Evolutionary conservation across 1,284 basidiomycete genomes (phyloP), one percentile per base, ranked within the genome.

Genomic region (Naganishia cerealis): DNA sequence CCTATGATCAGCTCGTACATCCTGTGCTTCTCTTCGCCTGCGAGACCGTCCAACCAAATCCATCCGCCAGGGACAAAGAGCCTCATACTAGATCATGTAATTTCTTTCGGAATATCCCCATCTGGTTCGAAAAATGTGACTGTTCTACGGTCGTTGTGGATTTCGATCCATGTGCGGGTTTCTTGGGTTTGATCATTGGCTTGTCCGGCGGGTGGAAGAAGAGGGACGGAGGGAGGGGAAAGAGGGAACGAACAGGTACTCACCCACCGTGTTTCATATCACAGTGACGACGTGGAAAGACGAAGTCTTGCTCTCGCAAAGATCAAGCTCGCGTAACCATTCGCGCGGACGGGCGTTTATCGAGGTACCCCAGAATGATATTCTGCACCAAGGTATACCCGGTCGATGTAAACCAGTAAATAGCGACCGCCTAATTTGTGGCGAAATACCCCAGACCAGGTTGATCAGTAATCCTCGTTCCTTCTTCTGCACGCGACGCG

Each of bases 361-460:
- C 53, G 40, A 56, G 54, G 54, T 66, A 66, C 5, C 63, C 63
- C 12, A 78, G 69, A 10, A 73, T 29, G 12, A 73, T 16, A 50
- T 74, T 77, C 70, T 84, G 84, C 0, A 76, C 68, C 29, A 84
- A 70, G 6, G 83, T 83, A 68, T 80, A 84, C 29, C 74, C 63
- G 70, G 84, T 81, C 7, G 81, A 83, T 9, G 82, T 80, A 13
- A 81, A 71, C 84, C 84, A 85, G 72, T 85, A 85, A 18, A 83
- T 71, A 36, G 81, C 80, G 18, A 85, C 76, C 6, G 81, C 82
- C 81, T 84, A 72, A 33, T 16, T 8, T n/a, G 9, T 6, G 18
- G 40, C 53, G 33, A 39, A 33, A 48, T 29, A 46, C 15, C 24
- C 39, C 10, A 12, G 48, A 2, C 24, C 46, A 1, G 8, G 10